phyloP scores from a whole-genome alignment of 1,284 basidiomycete genomes.

The Cutaneotrichosporon sp. region DNA sequence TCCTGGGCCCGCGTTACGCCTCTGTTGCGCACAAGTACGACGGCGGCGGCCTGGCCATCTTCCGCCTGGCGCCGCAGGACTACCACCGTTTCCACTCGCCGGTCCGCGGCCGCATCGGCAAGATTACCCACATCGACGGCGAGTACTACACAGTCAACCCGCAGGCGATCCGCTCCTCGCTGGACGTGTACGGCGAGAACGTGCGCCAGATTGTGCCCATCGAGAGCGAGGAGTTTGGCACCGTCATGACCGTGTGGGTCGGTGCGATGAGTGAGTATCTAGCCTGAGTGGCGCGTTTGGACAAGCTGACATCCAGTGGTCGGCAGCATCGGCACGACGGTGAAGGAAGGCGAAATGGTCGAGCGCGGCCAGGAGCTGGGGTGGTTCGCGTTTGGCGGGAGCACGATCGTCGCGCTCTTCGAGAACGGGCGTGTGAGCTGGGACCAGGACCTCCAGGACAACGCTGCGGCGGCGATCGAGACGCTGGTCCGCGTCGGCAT shows the following conservation, averaged over 20 bases:
- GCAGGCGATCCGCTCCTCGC: slow-evolving; percentile 50
- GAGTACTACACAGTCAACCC: slow-evolving; percentile 91
- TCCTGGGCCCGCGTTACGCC: slow-evolving; percentile 78
- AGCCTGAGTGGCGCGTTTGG: too few species aligned
- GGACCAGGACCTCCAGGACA: slow-evolving; percentile 88
- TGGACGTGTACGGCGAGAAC: slow-evolving; percentile 96
- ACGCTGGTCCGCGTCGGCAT: slow-evolving; percentile 85
- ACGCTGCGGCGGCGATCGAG: slow-evolving; percentile 77
- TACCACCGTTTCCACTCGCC: slow-evolving; percentile 97
- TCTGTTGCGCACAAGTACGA: slow-evolving; percentile 67
- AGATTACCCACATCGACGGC: slow-evolving; percentile 75
- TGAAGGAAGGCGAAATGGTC: slow-evolving; percentile 77
- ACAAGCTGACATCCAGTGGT: slow-evolving; percentile 61
- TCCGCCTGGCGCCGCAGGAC: slow-evolving; percentile 91
- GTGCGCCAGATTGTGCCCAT: slow-evolving; percentile 85
- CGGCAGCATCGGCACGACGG: slow-evolving; percentile 80
- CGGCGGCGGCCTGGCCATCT: slow-evolving; percentile 73
- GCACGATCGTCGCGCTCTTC: slow-evolving; percentile 83
- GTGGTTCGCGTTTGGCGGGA: slow-evolving; percentile 93
- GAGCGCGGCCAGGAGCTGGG: slow-evolving; percentile 86
- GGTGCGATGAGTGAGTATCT: slow-evolving; percentile 72
- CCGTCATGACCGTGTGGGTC: slow-evolving; percentile 84
- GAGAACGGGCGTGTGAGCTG: slow-evolving; percentile 78
- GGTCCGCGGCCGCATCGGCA: slow-evolving; percentile 78
- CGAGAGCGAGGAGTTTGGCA: slow-evolving; percentile 79